Evolutionary conservation across 768 basidiomycete species (phyloP), one percentile per base, ranked within the genome.

Genomic region (Phylloporus sp.): DNA sequence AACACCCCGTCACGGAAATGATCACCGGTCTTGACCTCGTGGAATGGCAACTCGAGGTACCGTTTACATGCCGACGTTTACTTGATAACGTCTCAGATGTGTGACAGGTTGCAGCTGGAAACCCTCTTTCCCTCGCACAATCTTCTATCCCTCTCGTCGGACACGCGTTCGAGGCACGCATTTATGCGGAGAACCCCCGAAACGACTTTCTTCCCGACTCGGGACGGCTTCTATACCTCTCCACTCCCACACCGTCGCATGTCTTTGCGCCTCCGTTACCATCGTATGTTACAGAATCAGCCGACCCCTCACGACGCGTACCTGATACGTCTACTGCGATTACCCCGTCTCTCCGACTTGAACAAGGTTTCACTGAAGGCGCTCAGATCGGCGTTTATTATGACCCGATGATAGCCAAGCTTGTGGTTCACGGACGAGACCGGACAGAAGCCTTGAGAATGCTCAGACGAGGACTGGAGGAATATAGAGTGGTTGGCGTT

Each of bases 1-100:
- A 94, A 57, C 92, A 94, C 62, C 91, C 91, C 13, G 88, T 95
- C 23, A 93, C 92, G 1, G 92, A 94, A 67, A 94, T 94, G 85
- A 81, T 96, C 41, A 96, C 93, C 1, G 90, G 91, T 1, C 74
- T 92, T 21, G 93, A 97, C 59, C 81, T 97, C 5, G 93, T 97
- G 8, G 86, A 95, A 67, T 95, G 92, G 92, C 93, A 97, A 61
- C 72, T 96, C 18, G 85, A 90, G 72, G 89, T 83, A 59, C 38
- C 26, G 6, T 37, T 10, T 28, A 18, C 5, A 14, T 21, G 6
- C 31, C 32, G 29, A 9, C 51, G 28, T 14, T 27, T 34, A 15
- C 40, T 26, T 36, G 10, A 17, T 32, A 14, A 10, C 26, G 13
- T 17, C 41, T 47, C 21, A 60, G 9, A 9, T 5, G 10, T 10